Evolutionary conservation across 129 eudicot species (phyloP), one percentile per base, ranked within the genome.

Genomic region (Lonicera japonica): DNA sequence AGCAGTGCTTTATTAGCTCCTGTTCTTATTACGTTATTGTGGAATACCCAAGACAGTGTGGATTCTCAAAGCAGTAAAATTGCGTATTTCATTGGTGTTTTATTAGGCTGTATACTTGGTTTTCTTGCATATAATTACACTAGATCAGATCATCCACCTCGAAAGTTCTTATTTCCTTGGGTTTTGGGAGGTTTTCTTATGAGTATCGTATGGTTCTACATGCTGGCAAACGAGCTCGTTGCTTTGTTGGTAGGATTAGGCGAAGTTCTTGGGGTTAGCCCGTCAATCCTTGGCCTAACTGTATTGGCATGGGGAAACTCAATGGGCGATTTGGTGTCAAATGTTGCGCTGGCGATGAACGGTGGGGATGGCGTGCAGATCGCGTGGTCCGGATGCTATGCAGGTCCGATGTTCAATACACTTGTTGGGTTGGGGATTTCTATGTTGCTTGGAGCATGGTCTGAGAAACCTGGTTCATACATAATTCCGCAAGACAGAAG

Each of bases 261-360:
- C 59, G 69, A 74, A 38, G 68, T 88, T 60, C 34, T 85, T 24
- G 79, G 81, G 25, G 75, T 94, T 25, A 88, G 83, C 39, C 99
- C 99, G 40, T 82, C 99, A 14, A 83, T 94, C 54, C 92, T 94
- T 43, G 99, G 89, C 67, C 25, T 88, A 58, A 94, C 96, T 8
- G 95, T 94, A 6, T 68, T 94, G 70, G 96, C 99, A 56, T 94
- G 99, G 99, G 99, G 99, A 4, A 94, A 94, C 61, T 94, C 99
- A 8, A 94, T 88, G 99, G 99, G 99, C 7, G 99, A 94, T 81
- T 67, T 94, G 76, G 91, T 94, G 39, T 94, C 95, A 46, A 83
- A 88, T 58, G 70, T 88, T 41, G 99, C 95, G 8, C 61, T 94
- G 76, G 88, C 99, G 8, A 63, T 79, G 72, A 90, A 88, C 55